Evolutionary conservation across 495 filamentous ascomycete species (phyloP).

Genomic region (Daldinia grandis): DNA sequence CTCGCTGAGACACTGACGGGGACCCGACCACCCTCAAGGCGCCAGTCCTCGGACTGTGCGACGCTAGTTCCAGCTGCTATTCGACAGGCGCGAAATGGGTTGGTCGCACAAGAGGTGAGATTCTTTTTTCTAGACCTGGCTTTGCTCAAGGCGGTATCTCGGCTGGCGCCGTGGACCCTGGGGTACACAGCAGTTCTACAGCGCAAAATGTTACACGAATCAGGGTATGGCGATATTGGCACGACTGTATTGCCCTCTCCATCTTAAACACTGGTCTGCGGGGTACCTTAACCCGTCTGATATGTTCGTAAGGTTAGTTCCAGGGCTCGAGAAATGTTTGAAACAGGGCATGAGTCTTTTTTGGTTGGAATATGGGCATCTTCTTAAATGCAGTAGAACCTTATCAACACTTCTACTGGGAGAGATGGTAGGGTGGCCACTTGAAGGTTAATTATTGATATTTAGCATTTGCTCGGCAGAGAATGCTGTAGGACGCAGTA

Average conservation of each 20-base stretch:
- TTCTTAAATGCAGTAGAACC: neutral
- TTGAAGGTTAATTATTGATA: neutral
- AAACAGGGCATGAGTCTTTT: neutral
- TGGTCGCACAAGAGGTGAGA: neutral
- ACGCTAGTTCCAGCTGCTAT: neutral
- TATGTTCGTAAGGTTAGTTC: neutral
- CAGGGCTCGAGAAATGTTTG: neutral
- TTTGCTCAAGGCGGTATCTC: neutral
- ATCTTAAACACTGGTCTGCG: neutral
- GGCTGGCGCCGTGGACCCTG: neutral
- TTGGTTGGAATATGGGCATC: neutral
- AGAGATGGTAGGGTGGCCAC: neutral
- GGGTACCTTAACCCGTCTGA: neutral
- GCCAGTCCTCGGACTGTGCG: neutral
- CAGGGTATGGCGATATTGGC: neutral
- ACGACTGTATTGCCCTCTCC: neutral
- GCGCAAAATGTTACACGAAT: neutral
- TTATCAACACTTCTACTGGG: neutral
- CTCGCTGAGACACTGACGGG: neutral
- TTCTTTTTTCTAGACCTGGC: conserved; percentile 2
- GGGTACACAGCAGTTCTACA: neutral
- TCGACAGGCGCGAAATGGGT: neutral
- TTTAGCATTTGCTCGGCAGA: neutral
- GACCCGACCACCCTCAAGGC: neutral
- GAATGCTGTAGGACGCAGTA: neutral